A percentile compares a stretch with the other conserved stretches of the same genome.
These are phyloP conservation scores for Fomitiporia mediterranea DNA, from an alignment of 1,284 basidiomycete species.

Conservation along the genomic window DNA sequence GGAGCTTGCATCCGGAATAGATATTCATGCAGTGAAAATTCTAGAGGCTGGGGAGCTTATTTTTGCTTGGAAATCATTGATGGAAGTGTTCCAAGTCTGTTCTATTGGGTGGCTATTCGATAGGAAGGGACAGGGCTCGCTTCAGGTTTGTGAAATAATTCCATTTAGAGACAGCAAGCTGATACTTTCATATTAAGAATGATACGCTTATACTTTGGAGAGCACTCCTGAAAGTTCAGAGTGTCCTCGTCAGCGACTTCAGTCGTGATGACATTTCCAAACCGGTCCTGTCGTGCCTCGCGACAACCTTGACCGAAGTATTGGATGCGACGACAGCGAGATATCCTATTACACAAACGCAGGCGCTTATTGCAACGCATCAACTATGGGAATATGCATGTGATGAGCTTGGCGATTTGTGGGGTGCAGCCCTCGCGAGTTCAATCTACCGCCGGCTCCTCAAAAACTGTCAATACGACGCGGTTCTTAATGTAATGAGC, in stretches of 20 bases:
- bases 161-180: neutral
- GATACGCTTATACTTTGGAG: conserved; percentile 5
- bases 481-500: neutral
- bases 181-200: neutral
- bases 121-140: neutral
- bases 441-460: conserved; percentile 7
- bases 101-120: neutral
- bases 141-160: neutral
- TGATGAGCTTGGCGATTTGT: neutral
- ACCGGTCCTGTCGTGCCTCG: neutral
- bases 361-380: conserved; percentile 1
- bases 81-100: neutral
- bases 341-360: neutral
- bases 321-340: neutral
- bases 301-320: neutral
- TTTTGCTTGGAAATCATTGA: conserved; percentile 6
- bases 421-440: conserved; percentile 3
- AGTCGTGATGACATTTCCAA: neutral
- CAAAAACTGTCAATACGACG: conserved; percentile 1
- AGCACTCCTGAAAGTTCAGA: conserved; percentile 8
- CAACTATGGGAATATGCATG: conserved; percentile 11
- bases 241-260: neutral
- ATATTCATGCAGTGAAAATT: neutral
- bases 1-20: neutral
- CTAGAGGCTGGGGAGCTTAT: conserved; percentile 5